Conservation (phyloP, 2,329 filamentous ascomycete species). For the Epicoccum sorghinum region DNA sequence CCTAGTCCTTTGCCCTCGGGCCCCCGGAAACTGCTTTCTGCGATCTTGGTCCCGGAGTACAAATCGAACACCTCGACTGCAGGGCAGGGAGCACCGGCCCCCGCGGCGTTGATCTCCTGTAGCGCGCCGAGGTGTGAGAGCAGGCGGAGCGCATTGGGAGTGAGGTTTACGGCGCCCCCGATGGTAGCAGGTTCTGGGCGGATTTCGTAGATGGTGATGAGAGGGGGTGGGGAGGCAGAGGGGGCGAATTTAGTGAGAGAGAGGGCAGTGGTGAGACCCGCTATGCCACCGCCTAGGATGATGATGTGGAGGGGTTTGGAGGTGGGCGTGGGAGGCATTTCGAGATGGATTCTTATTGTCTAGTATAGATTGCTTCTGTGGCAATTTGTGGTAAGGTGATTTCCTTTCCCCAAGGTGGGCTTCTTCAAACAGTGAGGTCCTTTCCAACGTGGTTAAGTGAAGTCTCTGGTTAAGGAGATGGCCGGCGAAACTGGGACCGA, state of each 20-base stretch:
- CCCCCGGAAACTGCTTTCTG: constrained; percentile 51
- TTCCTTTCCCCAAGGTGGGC: not conserved
- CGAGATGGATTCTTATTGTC: too few species aligned
- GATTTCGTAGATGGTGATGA: constrained; percentile 57
- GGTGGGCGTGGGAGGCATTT: too few species aligned
- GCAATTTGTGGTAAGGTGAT: too few species aligned
- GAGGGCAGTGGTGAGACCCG: constrained; percentile 46
- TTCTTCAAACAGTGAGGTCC: too few species aligned
- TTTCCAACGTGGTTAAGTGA: too few species aligned
- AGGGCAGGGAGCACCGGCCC: constrained; percentile 51
- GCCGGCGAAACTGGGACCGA: too few species aligned
- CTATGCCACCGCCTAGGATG: constrained; percentile 43
- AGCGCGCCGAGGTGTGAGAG: constrained; percentile 56
- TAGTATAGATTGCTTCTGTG: too few species aligned
- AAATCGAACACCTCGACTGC: constrained; percentile 55
- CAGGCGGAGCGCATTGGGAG: constrained; percentile 66
- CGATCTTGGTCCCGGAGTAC: constrained; percentile 50
- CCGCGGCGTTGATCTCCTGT: constrained; percentile 50
- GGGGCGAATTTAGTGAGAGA: constrained; percentile 54
- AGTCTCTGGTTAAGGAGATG: not conserved
- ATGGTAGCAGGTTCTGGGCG: constrained; percentile 54
- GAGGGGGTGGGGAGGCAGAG: constrained; percentile 38
- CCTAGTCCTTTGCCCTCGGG: constrained; percentile 52
- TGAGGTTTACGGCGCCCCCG: constrained; percentile 67
- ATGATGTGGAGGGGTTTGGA: constrained; percentile 29